Percentiles rank a stretch among this genome's conserved stretches.
Conservation (phyloP, 805 yeast species). For the Ogataea saltuana region DNA sequence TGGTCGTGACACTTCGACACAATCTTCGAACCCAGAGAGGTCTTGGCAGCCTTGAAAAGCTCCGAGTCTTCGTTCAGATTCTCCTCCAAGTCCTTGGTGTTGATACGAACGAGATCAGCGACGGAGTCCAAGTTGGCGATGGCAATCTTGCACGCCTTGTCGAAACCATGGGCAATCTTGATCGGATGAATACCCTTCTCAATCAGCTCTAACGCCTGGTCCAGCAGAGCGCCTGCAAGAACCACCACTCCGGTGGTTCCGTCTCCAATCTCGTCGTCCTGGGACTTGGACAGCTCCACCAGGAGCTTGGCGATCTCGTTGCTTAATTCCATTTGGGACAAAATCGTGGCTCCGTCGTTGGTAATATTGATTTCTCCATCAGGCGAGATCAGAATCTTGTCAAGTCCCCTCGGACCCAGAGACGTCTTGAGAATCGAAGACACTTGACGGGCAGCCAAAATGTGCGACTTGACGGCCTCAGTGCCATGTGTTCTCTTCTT, state of each 20-base stretch:
- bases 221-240: constrained; percentile 88
- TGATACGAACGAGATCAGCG: constrained; percentile 42
- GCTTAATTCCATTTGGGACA: constrained; percentile 93
- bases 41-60: constrained; percentile 87
- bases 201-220: constrained; percentile 90
- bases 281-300: constrained; percentile 91
- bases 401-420: constrained; percentile 97
- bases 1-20: constrained; percentile 92
- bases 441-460: constrained; percentile 92
- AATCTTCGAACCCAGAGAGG: constrained; percentile 92
- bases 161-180: constrained; percentile 94
- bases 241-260: constrained; percentile 99
- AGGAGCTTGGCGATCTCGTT: constrained; percentile 93
- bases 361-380: constrained; percentile 98
- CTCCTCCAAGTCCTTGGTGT: constrained; percentile 32
- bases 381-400: constrained; percentile 89
- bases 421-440: constrained; percentile 91
- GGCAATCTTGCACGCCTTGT: constrained; percentile 94
- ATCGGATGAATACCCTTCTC: constrained; percentile 98
- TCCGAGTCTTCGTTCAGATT: constrained; percentile 44
- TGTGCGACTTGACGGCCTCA: constrained; percentile 85
- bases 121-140: constrained; percentile 69
- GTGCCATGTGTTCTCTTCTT: constrained; percentile 66
- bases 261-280: constrained; percentile 98
- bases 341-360: constrained; percentile 97